phyloP scores from a whole-genome alignment of 306 rosid genomes.

The Casuarina equisetifolia region DNA sequence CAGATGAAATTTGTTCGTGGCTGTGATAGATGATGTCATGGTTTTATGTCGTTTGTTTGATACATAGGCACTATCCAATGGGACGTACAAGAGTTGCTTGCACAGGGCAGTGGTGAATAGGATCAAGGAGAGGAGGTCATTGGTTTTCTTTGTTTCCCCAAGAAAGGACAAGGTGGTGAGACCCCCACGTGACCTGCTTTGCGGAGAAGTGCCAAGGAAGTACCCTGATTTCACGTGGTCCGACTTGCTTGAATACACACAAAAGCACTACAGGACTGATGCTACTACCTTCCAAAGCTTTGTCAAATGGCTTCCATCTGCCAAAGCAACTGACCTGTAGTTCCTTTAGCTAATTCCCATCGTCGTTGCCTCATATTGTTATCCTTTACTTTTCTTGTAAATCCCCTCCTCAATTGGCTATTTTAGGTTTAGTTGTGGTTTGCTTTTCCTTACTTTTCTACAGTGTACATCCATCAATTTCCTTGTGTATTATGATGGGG shows the following conservation, averaged over 20 bases:
- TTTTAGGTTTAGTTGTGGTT: too few relatives aligned
- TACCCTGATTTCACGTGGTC: constrained; percentile 71
- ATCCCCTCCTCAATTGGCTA: too few relatives aligned
- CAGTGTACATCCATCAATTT: too few relatives aligned
- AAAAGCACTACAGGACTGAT: constrained; percentile 57
- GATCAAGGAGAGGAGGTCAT: constrained; percentile 43
- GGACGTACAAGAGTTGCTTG: constrained; percentile 59
- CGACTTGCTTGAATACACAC: constrained; percentile 49
- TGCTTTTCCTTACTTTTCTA: too few relatives aligned
- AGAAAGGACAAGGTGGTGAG: constrained; percentile 51
- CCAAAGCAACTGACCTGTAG: constrained; percentile 20
- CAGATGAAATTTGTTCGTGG: too few relatives aligned
- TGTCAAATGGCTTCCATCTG: constrained; percentile 40
- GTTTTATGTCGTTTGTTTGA: background rate
- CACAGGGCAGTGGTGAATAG: constrained; percentile 59
- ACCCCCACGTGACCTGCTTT: constrained; percentile 44
- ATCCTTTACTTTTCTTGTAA: too few relatives aligned
- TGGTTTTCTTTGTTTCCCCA: constrained; percentile 54
- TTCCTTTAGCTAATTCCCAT: constrained; percentile 9
- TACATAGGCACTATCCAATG: constrained; percentile 54
- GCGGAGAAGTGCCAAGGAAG: constrained; percentile 41
- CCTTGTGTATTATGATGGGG: too few relatives aligned
- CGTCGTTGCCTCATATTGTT: background rate
- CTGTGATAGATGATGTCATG: background rate
- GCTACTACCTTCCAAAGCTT: constrained; percentile 51